phyloP scores from a whole-genome alignment of 768 basidiomycete species.

The Suillus fuscotomentosus region DNA sequence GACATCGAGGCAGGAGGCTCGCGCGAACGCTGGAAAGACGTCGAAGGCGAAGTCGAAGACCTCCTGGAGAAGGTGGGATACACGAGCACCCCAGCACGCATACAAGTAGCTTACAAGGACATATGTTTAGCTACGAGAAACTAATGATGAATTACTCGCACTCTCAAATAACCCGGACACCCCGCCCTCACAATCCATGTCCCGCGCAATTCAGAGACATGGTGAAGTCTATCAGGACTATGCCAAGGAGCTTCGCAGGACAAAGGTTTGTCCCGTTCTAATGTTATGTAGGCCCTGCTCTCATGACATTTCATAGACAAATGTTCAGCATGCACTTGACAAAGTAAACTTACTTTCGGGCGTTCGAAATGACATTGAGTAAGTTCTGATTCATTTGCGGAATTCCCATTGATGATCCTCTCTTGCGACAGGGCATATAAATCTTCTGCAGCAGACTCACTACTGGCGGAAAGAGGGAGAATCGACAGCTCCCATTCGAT shows the following conservation, averaged over 20 bases:
- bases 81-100: background rate
- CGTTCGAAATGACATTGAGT: slow-evolving; percentile 97
- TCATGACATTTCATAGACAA: slow-evolving; percentile 47
- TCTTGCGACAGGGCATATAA: slow-evolving; percentile 72
- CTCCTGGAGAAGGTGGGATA: slow-evolving; percentile 72
- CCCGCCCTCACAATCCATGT: slow-evolving; percentile 77
- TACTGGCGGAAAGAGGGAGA: slow-evolving; percentile 82
- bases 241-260: slow-evolving; percentile 77
- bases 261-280: slow-evolving; percentile 55
- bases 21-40: slow-evolving; percentile 71
- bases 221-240: slow-evolving; percentile 89
- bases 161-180: slow-evolving; percentile 68
- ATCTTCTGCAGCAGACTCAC: slow-evolving; percentile 80
- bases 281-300: background rate
- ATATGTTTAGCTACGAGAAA: slow-evolving; percentile 70
- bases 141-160: slow-evolving; percentile 73
- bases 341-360: slow-evolving; percentile 86
- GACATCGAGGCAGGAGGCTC: slow-evolving; percentile 74
- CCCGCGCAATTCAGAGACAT: slow-evolving; percentile 88
- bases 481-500: slow-evolving; percentile 94
- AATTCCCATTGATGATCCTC: background rate
- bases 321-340: slow-evolving; percentile 80
- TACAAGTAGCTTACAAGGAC: slow-evolving; percentile 2
- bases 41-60: slow-evolving; percentile 87
- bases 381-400: slow-evolving; percentile 21